A percentile compares a stretch with the other conserved stretches of the same genome.
These are phyloP conservation scores for Ceratobasidium sp. DNA, from an alignment of 1,284 basidiomycete species.

Conservation along the genomic window DNA sequence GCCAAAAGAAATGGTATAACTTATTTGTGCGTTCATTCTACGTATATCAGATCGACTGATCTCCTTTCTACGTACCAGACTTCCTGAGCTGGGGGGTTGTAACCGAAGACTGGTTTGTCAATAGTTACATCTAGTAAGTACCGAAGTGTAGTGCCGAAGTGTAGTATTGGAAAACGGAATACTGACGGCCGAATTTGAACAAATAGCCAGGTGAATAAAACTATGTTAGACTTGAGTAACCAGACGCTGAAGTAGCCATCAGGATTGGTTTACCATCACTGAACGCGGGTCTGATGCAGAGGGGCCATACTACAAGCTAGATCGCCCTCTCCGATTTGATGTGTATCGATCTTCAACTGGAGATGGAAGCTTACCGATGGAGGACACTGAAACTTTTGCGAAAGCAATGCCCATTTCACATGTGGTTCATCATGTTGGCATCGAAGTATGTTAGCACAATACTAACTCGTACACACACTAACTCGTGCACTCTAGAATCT, in stretches of 20 bases:
- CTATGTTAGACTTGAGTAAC: no score
- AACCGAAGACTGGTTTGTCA: constrained; percentile 39
- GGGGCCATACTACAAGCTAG: constrained; percentile 32
- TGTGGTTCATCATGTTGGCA: constrained; percentile 41
- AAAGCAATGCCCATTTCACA: constrained; percentile 45
- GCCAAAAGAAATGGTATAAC: constrained; percentile 32
- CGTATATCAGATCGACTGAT: neutral
- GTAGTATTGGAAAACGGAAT: neutral
- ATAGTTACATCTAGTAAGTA: constrained; percentile 45
- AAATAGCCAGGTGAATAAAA: constrained; percentile 6
- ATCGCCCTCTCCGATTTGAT: constrained; percentile 45
- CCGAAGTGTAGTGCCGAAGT: neutral
- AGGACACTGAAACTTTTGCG: constrained; percentile 33
- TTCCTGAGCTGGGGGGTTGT: constrained; percentile 41
- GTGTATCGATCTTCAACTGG: constrained; percentile 43
- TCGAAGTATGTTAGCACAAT: constrained; percentile 27
- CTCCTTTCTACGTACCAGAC: constrained; percentile 8
- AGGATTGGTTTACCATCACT: constrained; percentile 45
- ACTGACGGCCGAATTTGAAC: neutral
- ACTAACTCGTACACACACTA: neutral
- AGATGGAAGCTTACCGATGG: constrained; percentile 38
- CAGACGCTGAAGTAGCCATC: neutral
- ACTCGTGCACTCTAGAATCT: neutral
- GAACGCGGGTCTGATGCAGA: constrained; percentile 25
- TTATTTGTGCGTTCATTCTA: neutral